Base-by-base conservation (phyloP, 2,329 filamentous ascomycete genomes). In the Colletotrichum sp. region DNA sequence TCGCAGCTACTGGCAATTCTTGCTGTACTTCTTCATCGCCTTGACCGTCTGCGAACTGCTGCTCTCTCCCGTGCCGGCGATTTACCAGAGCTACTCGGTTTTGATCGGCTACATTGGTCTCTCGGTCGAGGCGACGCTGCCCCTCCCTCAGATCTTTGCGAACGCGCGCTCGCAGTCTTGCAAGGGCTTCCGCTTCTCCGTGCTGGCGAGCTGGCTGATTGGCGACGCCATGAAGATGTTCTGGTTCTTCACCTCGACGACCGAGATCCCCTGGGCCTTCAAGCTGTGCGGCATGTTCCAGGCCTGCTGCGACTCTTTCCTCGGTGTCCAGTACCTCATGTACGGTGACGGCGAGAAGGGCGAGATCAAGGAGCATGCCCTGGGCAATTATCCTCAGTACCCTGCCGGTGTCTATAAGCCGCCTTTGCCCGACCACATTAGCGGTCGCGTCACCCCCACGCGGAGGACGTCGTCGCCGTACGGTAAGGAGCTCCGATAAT, bases 201-300 rank as follows among this genome's bases (percentile, higher is more conserved):
- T 98, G 6, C 86, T 97, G 74, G 90, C 88, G 32, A 95, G 93
- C 83, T 98, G 95, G 95, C 87, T 98, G 69, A 86, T 93, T 4
- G 95, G 95, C 77, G 95, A 98, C 84, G 88, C 91, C 10, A 95
- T 97, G 93, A 98, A 98, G 89, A 94, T 96, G 90, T 94, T 95
- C 81, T 94, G 92, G 92, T 97, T 96, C 86, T 94, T 96, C 77
- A 94, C 93, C 3, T 91, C 93, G 2, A 91, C 89, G 2, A 91
- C 91, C 6, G 88, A 90, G 80, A 95, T 97, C 36, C 94, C 95
- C 0, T 90, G 90, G 89, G 92, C 94, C 2, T 98, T 97, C 85
- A 96, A 96, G 87, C 85, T 95, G 24, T 96, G 94, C 82, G 95
- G 94, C 78, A 88, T 95, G 71, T 96, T 97, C 84, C 95, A 97